Conservation (phyloP, 2,329 filamentous ascomycete genomes). For the Anisogramma anomala region DNA sequence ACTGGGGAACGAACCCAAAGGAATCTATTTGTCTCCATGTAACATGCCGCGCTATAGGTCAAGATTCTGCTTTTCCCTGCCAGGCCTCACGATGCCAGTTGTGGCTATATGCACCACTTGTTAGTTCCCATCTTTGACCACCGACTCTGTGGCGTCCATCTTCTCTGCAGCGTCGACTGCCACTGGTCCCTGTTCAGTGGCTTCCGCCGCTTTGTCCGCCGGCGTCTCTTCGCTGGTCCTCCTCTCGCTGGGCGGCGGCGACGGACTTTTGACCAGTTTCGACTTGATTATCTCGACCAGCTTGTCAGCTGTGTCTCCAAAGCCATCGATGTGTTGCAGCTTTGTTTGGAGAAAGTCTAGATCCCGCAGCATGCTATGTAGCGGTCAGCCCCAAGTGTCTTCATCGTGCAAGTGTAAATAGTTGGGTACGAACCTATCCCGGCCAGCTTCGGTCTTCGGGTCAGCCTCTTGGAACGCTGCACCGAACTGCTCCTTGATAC, state of each 20-base stretch:
- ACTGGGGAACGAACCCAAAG: background rate
- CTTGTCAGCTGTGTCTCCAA: slow-evolving; percentile 59
- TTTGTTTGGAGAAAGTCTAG: slow-evolving; percentile 60
- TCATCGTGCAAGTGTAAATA: background rate
- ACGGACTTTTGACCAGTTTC: slow-evolving; percentile 35
- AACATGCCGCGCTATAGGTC: slow-evolving; percentile 5
- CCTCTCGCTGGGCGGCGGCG: slow-evolving; percentile 13
- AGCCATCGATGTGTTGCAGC: slow-evolving; percentile 68
- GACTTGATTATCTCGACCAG: slow-evolving; percentile 53
- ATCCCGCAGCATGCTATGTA: slow-evolving; percentile 59
- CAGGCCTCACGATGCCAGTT: background rate
- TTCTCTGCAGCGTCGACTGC: slow-evolving; percentile 1
- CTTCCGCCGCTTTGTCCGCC: slow-evolving; percentile 11
- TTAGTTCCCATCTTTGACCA: background rate
- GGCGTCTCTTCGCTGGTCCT: slow-evolving; percentile 16
- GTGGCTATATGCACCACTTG: background rate
- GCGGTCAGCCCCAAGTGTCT: slow-evolving; percentile 1
- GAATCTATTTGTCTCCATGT: slow-evolving; percentile 5
- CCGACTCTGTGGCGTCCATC: slow-evolving; percentile 2
- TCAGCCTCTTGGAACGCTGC: slow-evolving; percentile 54
- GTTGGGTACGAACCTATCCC: slow-evolving; percentile 50
- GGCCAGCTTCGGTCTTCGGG: slow-evolving; percentile 55
- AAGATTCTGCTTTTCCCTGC: background rate
- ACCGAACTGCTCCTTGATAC: slow-evolving; percentile 70
- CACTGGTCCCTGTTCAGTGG: background rate